Evolutionary conservation across 331 rosid genomes (phyloP).

Genomic region (Quercus tomentella): DNA sequence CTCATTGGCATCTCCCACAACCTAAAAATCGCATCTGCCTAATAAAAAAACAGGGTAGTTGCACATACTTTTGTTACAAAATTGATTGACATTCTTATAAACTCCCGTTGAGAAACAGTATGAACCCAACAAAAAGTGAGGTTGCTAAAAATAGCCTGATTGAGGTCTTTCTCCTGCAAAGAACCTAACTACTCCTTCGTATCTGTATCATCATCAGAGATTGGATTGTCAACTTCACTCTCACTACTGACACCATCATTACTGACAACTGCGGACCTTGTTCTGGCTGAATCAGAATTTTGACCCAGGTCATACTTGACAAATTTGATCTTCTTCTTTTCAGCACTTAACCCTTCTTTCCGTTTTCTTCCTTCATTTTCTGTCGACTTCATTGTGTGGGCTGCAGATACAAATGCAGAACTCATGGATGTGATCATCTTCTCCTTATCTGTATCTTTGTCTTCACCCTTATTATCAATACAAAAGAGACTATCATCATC

Average conservation of each 20-base stretch:
- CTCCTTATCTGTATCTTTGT: constrained; percentile 26
- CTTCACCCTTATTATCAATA: constrained; percentile 49
- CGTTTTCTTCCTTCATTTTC: constrained; percentile 46
- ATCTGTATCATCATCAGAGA: constrained; percentile 44
- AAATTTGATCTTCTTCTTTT: constrained; percentile 43
- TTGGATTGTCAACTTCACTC: constrained; percentile 62
- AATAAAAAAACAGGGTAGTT: background rate
- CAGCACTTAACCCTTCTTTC: constrained; percentile 27
- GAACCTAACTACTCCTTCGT: constrained; percentile 6
- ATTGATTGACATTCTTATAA: background rate
- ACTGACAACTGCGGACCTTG: constrained; percentile 20
- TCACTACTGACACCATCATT: constrained; percentile 36
- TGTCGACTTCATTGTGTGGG: constrained; percentile 36
- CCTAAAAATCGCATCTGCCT: background rate
- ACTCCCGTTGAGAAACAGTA: background rate
- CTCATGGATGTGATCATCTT: constrained; percentile 28
- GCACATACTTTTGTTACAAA: background rate
- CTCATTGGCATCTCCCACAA: background rate
- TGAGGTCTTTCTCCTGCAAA: background rate
- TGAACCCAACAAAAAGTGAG: background rate
- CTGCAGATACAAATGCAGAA: constrained; percentile 54
- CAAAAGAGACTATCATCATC: constrained; percentile 53
- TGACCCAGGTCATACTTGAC: constrained; percentile 41
- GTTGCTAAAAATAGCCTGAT: background rate
- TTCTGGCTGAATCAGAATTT: constrained; percentile 17